Base-by-base conservation (phyloP, 768 basidiomycete genomes). In the Coprinopsis sp. region DNA sequence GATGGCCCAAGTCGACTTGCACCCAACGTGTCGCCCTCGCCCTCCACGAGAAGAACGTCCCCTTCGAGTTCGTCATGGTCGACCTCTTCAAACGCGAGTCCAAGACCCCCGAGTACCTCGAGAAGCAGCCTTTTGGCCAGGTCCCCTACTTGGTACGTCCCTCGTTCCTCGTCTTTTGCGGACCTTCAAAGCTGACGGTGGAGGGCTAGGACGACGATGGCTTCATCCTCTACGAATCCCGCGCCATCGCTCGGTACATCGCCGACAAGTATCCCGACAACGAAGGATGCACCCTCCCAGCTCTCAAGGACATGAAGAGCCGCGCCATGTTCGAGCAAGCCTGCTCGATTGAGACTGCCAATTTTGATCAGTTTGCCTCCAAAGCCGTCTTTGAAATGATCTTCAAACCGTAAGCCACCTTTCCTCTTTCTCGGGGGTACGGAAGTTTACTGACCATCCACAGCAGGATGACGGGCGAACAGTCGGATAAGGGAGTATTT, bases 221-320 rank as follows among this genome's bases (percentile, higher is more conserved):
- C 2, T 75, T 83, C 60, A 65, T 73, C 46, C 53, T 87, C 18
- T 82, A 71, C 62, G 81, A 82, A 51, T 73, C 73, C 25, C 74
- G 80, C 24, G 81, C 80, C 2, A 82, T 84, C 47, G 59, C 57
- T 34, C 73, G 76, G 14, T 86, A 84, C 59, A 54, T 84, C 53
- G 72, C 68, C 34, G 59, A 58, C 39, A 82, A 82, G 56, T 76
- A 78, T 51, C 55, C 69, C 3, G 47, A 60, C 40, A 69, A 79
- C 49, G 78, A 77, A 18, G 67, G 72, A 4, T 42, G 58, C 18
- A 46, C 44, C 11, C 67, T 79, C 34, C 82, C 82, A 4, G 61
- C 64, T 13, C 37, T 21, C 27, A 44, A 37, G 33, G 66, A 66
- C 24, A 41, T 59, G 37, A 61, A 71, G 50, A 58, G 59, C 21